Base-by-base conservation (phyloP, 2,329 filamentous ascomycete genomes). In the Dactylonectria macrodidyma region DNA sequence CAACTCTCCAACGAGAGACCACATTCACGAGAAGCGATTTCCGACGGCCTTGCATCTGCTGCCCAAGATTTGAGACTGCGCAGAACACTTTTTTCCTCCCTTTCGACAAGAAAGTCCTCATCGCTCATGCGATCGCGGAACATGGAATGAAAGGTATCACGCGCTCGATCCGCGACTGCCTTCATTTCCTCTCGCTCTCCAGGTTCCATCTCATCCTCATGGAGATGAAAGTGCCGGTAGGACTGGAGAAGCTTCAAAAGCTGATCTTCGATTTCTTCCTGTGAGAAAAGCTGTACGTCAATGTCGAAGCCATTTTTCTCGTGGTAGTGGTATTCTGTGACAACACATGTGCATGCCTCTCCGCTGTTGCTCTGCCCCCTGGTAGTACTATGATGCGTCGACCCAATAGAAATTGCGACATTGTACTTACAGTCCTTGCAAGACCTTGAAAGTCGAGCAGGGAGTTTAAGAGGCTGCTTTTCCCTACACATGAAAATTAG, bases 401-500 rank as follows among this genome's bases (percentile, higher is more conserved):
- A 11, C 26, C 14, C 4, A 30, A 22, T 1, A 12, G 19, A 10
- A 16, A 33, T 3, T 10, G 2, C 19, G 19, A 19, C 12, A 9
- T 3, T 22, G 1, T 58, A 73, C 83, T 79, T 76, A 86, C 84
- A 2, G 83, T 77, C 67, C 82, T 78, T 0, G 84, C 84, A 2
- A 87, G 76, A 1, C 73, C 77, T 1, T 69, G 57, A 0, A 57
- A 76, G 57, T 87, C 84, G 3, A 87, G 76, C 1, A 87, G 76
- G 1, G 83, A 85, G 69, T 87, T 87, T 16, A 87, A 76, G 3
- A 87, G 72, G 65, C 85, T 87, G 64, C 84, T 86, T 75, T 87
- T 86, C 0, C 85, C 84, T 81, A 34, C 2, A 0, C 4, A 16
- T 9, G 63, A 41, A 67, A 7, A 30, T 54, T 34, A 65, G 34